Conservation (phyloP, 495 filamentous ascomycete genomes). For the Neurospora tetrasperma region DNA sequence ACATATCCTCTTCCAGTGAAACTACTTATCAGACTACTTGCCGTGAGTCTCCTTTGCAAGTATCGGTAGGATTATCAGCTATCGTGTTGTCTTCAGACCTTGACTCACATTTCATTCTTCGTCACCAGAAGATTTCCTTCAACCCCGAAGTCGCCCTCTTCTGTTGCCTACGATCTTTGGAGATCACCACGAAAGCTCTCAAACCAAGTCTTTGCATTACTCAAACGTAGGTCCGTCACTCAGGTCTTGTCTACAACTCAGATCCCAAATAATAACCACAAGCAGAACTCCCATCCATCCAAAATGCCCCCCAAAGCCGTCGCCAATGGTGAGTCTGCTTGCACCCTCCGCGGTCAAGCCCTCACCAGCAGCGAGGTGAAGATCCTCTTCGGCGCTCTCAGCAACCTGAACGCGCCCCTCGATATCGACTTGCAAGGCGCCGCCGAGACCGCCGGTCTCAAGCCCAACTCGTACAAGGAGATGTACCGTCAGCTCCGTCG, state of each 20-base stretch:
- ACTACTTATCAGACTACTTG: neutral
- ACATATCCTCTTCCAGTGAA: too few species aligned
- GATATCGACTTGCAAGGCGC: neutral
- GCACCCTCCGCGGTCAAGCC: neutral
- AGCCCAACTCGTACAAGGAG: neutral
- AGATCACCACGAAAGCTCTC: neutral
- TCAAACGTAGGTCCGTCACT: neutral
- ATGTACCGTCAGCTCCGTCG: neutral
- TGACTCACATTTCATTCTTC: neutral
- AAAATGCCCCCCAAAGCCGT: neutral
- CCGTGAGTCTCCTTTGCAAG: neutral
- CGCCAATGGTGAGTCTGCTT: neutral
- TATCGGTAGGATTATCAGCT: neutral
- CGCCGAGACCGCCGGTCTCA: neutral
- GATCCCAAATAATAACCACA: neutral
- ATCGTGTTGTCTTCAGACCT: neutral
- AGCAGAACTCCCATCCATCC: neutral
- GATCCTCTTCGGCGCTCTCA: neutral
- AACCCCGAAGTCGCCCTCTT: neutral
- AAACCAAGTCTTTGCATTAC: neutral
- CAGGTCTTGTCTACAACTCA: neutral
- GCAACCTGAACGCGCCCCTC: neutral
- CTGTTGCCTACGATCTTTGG: neutral
- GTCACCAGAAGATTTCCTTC: neutral
- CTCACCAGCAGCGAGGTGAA: neutral